Base-by-base conservation (phyloP, 352 stramenopile genomes). In the Phytophthora chlamydospora region DNA sequence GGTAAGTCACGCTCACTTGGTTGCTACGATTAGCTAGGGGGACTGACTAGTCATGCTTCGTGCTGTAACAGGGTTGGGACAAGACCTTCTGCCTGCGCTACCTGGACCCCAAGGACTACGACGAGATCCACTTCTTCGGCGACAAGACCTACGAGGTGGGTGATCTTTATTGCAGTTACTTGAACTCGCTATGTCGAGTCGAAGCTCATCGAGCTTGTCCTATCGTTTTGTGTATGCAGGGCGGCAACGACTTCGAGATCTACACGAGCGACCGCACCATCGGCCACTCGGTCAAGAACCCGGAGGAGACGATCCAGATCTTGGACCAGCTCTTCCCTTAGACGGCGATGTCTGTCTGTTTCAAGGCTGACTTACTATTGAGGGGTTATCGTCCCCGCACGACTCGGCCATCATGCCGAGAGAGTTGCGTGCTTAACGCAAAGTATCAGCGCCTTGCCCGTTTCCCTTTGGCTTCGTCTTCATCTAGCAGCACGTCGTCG, bases 101-200 rank as follows among this genome's bases (percentile, higher is more conserved):
- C 80, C 68, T 97, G 33, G 78, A 89, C 51, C 78, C 89, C 11
- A 91, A 82, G 50, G 96, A 98, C 75, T 99, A 98, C 81, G 97
- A 99, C 69, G 96, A 99, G 72, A 97, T 99, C 73, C 97, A 99
- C 80, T 99, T 99, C 71, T 99, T 99, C 73, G 98, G 98, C 47
- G 98, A 99, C 89, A 99, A 99, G 82, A 99, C 97, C 14, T 96
- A 98, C 80, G 76, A 97, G 71, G 85, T 93, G 41, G 53, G 60
- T 24, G 24, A 3, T 0, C 24, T 29, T 29, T 3, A 29, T 65
- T 12, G 24, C 21, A 41, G 16, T 41, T 36, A 42, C 32, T n/a
- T n/a, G n/a, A n/a, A n/a, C n/a, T n/a, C n/a, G n/a, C n/a, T n/a
- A n/a, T n/a, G n/a, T n/a, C n/a, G n/a, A n/a, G n/a, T n/a, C n/a